A percentile compares a stretch with the other conserved stretches of the same genome.
Conservation (phyloP, 2,329 filamentous ascomycete species). For the Sarocladium strictum region DNA sequence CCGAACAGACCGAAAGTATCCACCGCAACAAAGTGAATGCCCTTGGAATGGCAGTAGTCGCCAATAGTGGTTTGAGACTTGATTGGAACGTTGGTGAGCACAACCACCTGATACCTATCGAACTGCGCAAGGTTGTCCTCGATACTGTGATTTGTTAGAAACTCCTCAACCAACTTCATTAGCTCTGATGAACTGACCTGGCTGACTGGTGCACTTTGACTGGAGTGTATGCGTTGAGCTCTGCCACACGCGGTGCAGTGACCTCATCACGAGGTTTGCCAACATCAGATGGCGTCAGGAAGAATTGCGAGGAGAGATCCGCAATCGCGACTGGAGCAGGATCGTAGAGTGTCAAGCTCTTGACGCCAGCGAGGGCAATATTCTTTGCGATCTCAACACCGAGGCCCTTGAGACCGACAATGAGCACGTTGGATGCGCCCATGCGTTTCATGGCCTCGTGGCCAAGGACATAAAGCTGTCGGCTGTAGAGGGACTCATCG, state of each 20-base stretch:
- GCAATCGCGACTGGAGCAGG: slow-evolving; percentile 76
- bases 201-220: slow-evolving; percentile 66
- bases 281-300: slow-evolving; percentile 80
- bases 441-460: slow-evolving; percentile 97
- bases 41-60: slow-evolving; percentile 90
- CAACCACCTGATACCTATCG: slow-evolving; percentile 87
- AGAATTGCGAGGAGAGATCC: slow-evolving; percentile 96
- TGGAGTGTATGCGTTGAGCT: slow-evolving; percentile 94
- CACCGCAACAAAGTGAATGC: slow-evolving; percentile 81
- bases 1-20: slow-evolving; percentile 95
- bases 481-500: slow-evolving; percentile 68
- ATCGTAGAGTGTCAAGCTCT: slow-evolving; percentile 91
- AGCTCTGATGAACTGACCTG: slow-evolving; percentile 30
- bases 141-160: slow-evolving; percentile 43
- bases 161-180: slow-evolving; percentile 9
- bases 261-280: slow-evolving; percentile 85
- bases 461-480: slow-evolving; percentile 65
- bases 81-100: slow-evolving; percentile 78
- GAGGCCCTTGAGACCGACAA: slow-evolving; percentile 86
- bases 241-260: slow-evolving; percentile 82
- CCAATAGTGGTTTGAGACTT: slow-evolving; percentile 77
- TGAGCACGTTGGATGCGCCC: slow-evolving; percentile 89
- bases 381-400: slow-evolving; percentile 99
- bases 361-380: slow-evolving; percentile 94
- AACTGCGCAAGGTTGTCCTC: slow-evolving; percentile 72